Conservation (phyloP, 2,329 filamentous ascomycete genomes). For the Claviceps sp. region DNA sequence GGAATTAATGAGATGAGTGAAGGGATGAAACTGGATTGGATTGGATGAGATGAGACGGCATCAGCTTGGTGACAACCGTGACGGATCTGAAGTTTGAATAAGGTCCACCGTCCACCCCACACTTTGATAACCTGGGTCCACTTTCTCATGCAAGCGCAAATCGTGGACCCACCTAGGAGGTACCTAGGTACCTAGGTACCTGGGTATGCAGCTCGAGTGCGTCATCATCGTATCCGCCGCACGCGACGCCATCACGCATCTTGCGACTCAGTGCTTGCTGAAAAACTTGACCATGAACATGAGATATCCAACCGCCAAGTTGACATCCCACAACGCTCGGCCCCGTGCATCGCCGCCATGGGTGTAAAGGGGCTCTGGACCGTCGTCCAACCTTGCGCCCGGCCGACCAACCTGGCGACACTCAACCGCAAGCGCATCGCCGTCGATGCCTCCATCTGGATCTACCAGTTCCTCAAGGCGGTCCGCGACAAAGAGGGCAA, state of each 20-base stretch:
- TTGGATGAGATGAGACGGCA: not conserved
- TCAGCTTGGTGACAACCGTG: too few species aligned
- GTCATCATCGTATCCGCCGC: not conserved
- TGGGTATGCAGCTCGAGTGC: not conserved
- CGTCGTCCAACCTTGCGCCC: constrained; percentile 85
- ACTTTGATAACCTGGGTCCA: too few species aligned
- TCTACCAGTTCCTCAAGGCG: constrained; percentile 98
- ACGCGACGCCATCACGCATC: too few species aligned
- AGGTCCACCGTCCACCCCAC: too few species aligned
- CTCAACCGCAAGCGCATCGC: constrained; percentile 93
- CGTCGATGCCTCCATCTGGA: constrained; percentile 98
- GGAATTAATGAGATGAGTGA: not conserved
- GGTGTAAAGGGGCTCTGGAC: constrained; percentile 98
- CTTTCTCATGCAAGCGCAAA: too few species aligned
- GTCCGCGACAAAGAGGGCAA: constrained; percentile 98
- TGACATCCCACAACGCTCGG: not conserved
- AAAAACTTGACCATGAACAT: too few species aligned
- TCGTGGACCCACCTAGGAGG: not conserved
- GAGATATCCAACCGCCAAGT: too few species aligned
- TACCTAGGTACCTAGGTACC: too few species aligned
- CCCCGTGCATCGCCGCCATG: constrained; percentile 41
- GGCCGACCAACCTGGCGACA: constrained; percentile 90
- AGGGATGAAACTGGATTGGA: not conserved
- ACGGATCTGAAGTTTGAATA: too few species aligned
- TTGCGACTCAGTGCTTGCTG: too few species aligned